Conservation (phyloP, 192 early-diverging fungal genomes). For the Coemansia interrupta region DNA sequence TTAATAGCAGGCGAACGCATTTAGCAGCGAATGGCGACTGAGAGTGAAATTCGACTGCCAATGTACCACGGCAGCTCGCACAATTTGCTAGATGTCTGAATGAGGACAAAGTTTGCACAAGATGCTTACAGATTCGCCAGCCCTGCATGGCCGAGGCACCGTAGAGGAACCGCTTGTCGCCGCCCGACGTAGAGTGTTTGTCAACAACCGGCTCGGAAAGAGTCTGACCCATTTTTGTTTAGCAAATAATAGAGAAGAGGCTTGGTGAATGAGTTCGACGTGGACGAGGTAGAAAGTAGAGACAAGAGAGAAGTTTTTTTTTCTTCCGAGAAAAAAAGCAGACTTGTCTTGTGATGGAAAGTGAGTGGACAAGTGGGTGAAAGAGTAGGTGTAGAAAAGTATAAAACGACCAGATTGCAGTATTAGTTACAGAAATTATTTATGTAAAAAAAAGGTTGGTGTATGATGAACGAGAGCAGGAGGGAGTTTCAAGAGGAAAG, state of each 20-base stretch:
- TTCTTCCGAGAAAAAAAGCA: constrained; percentile 3
- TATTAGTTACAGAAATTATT: too few relatives aligned
- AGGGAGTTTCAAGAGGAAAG: too few relatives aligned
- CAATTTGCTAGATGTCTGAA: neutral
- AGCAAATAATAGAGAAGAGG: too few relatives aligned
- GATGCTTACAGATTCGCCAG: constrained; percentile 72
- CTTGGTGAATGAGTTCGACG: neutral
- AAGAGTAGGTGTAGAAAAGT: too few relatives aligned
- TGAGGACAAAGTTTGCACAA: neutral
- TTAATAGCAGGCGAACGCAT: neutral
- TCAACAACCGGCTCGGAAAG: constrained; percentile 89
- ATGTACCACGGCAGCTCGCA: neutral
- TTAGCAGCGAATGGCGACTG: neutral
- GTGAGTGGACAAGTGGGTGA: too few relatives aligned
- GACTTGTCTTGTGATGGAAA: neutral
- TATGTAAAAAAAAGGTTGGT: too few relatives aligned
- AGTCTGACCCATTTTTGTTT: constrained; percentile 85
- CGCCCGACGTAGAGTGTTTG: constrained; percentile 73
- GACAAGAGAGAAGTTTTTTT: constrained; percentile 13
- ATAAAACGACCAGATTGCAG: too few relatives aligned
- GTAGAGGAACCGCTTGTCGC: constrained; percentile 75
- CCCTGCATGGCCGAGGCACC: constrained; percentile 95
- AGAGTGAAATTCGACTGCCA: neutral
- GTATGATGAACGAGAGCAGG: too few relatives aligned
- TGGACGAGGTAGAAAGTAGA: neutral